These are phyloP conservation scores for Beta corolliflora DNA, from an alignment of 179 eudicot species.

Conservation along the genomic window DNA sequence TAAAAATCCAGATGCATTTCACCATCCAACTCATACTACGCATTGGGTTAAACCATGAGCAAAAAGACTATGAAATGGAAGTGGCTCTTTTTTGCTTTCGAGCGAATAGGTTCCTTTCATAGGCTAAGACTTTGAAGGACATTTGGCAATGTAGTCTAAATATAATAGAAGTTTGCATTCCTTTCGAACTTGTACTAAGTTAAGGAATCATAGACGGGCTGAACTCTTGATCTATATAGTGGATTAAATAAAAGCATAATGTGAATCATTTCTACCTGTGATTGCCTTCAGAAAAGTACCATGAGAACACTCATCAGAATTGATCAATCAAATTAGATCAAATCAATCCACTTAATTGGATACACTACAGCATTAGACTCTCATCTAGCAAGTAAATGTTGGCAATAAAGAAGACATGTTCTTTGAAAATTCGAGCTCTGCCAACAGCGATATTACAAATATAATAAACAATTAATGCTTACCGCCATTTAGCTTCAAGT, in stretches of 20 bases:
- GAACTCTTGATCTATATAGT: too few species aligned
- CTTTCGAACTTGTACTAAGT: too few species aligned
- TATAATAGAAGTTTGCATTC: too few species aligned
- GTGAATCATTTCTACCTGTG: neutral
- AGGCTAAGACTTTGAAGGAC: too few species aligned
- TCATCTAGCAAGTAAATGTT: neutral
- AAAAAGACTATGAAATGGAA: too few species aligned
- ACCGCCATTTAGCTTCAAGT: constrained; percentile 13
- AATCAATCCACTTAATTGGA: neutral
- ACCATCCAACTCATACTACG: neutral
- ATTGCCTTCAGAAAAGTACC: neutral
- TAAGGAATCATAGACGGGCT: too few species aligned
- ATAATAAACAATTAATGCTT: neutral
- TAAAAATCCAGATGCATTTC: neutral
- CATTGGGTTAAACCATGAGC: too few species aligned
- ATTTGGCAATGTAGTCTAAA: too few species aligned
- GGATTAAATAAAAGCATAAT: neutral
- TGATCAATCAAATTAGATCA: neutral
- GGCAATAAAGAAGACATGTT: neutral
- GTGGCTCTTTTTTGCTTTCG: too few species aligned
- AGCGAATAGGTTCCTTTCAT: too few species aligned
- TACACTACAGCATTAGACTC: neutral
- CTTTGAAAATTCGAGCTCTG: neutral
- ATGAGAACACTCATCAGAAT: neutral
- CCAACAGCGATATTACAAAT: neutral